Base-by-base conservation (phyloP, 331 rosid species). In the Telfairia occidentalis region DNA sequence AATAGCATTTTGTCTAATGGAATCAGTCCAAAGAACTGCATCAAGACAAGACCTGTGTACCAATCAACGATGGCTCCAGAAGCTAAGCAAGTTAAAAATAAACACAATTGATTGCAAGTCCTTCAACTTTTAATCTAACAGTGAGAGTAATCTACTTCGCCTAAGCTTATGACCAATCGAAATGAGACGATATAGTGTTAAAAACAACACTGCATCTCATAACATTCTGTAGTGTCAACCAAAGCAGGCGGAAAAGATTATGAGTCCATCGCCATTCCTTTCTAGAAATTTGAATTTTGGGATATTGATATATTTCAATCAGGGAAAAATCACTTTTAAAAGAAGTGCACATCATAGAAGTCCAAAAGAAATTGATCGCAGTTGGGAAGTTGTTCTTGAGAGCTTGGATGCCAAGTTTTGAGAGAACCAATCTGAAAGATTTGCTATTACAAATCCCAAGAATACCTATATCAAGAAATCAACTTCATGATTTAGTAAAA, bases 401-500 rank as follows among this genome's bases (percentile, higher is more conserved):
- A 79, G 16, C 58, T 34, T 70, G 30, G 52, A 63, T 13, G 79
- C 76, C 7, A 54, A 54, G 40, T 74, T 65, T 6, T 58, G 52
- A n/a, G 79, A 74, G 59, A 74, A 65, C 60, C 79, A 52, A 50
- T 79, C 79, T 2, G 82, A 79, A 28, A 79, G 42, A 59, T 74
- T 79, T 16, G 82, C 82, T 52, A 79, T 55, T 28, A 38, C 82
- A 74, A 79, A 79, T 74, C 82, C 82, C 53, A 65, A 57, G 71
- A 79, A 79, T 32, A 79, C 82, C 79, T 79, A 34, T 48, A 65
- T 45, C 74, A 69, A 9, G 13, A 73, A 42, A 73, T 1, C n/a
- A 49, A 52, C 5, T 48, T 21, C 45, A 52, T 18, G n/a, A 23
- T 29, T 73, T 50, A 32, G 60, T 50, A 40, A 24, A 29, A 71